These are phyloP conservation scores for Penicillium egyptiacum DNA, from an alignment of 495 filamentous ascomycete genomes.

Conservation along the genomic window DNA sequence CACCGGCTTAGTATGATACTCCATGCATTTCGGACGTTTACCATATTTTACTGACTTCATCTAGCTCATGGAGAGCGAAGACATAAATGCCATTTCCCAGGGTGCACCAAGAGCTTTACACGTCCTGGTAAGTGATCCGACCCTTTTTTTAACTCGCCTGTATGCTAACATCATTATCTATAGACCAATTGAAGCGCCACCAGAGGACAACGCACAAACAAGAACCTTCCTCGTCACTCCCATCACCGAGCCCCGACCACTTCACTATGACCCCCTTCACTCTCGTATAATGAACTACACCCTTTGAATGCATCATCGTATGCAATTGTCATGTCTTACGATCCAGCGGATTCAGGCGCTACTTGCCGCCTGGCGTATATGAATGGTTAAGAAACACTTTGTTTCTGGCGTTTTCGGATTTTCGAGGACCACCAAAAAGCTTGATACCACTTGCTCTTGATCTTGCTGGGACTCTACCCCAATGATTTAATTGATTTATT, in stretches of 20 bases:
- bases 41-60: conserved; percentile 16
- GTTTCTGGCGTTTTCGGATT: conserved; percentile 3
- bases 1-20: conserved; percentile 42
- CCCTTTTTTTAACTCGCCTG: background rate
- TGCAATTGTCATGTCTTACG: conserved; percentile 17
- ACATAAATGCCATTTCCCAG: conserved; percentile 45
- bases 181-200: conserved; percentile 51
- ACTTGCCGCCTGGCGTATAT: conserved; percentile 10
- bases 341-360: conserved; percentile 10
- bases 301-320: background rate
- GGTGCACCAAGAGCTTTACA: conserved; percentile 50
- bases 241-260: conserved; percentile 32
- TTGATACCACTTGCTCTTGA: conserved; percentile 12
- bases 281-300: conserved; percentile 20
- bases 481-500: background rate
- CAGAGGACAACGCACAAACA: conserved; percentile 45
- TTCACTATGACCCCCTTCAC: conserved; percentile 30
- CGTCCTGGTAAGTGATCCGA: conserved; percentile 38
- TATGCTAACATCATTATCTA: conserved; percentile 6
- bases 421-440: conserved; percentile 2
- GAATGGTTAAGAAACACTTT: background rate
- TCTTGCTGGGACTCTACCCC: background rate
- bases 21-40: background rate
- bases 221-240: conserved; percentile 22
- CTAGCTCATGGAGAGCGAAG: conserved; percentile 47